Percentiles rank a stretch among this genome's conserved stretches.
These are phyloP conservation scores for Scheffersomyces spartinae DNA, from an alignment of 805 yeast species.

Conservation along the genomic window DNA sequence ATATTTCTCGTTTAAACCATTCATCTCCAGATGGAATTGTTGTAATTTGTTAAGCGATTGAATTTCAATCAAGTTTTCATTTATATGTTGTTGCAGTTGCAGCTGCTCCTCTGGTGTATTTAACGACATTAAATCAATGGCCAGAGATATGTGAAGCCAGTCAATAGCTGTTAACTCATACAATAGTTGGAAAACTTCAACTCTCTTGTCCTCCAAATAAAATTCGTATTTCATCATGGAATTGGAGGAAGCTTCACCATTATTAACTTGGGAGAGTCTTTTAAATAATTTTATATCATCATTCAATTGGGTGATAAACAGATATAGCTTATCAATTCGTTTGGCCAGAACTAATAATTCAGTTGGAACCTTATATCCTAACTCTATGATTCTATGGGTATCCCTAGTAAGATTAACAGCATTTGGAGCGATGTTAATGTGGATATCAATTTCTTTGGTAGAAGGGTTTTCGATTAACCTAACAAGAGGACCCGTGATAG, in stretches of 20 bases:
- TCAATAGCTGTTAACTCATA: conserved; percentile 21
- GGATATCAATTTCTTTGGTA: too few relatives aligned
- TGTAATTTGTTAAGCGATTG: conserved; percentile 12
- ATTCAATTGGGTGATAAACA: conserved; percentile 40
- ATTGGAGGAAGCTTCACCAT: too few relatives aligned
- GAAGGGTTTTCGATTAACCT: too few relatives aligned
- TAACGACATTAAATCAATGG: conserved; percentile 40
- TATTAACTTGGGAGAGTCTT: conserved; percentile 12
- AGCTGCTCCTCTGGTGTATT: too few relatives aligned
- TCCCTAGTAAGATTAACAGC: too few relatives aligned
- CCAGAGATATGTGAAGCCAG: conserved; percentile 45
- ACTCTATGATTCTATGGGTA: too few relatives aligned
- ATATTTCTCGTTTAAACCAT: conserved; percentile 7
- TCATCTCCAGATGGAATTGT: conserved; percentile 13
- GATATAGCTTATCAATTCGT: conserved; percentile 40
- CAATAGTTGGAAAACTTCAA: conserved; percentile 20
- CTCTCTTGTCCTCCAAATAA: conserved; percentile 25
- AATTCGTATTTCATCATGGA: conserved; percentile 29
- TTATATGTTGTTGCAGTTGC: too few relatives aligned
- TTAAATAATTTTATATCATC: conserved; percentile 39
- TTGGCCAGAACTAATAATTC: conserved; percentile 34
- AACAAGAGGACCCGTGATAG: too few relatives aligned
- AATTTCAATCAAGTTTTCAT: conserved; percentile 15
- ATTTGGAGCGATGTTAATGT: too few relatives aligned
- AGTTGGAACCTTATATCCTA: conserved; percentile 50